Evolutionary conservation across 768 basidiomycete genomes (phyloP), one percentile per base, ranked within the genome.

Genomic region (Termitomyces bulborhizus): DNA sequence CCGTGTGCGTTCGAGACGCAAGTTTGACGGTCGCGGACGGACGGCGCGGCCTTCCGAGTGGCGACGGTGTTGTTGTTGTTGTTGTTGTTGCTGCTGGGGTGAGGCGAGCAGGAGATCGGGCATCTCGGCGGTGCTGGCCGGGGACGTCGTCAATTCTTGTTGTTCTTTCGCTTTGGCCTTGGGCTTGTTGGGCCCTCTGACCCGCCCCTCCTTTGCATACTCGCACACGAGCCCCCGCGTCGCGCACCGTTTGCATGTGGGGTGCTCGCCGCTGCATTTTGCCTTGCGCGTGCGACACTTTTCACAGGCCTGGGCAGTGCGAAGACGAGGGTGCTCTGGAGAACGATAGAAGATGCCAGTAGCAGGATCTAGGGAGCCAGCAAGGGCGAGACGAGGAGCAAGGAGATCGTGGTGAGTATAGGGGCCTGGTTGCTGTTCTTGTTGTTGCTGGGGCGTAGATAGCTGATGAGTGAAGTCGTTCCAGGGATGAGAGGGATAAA

Each of bases 261-360:
- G 86, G 51, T 83, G 83, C 36, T 86, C 84, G 40, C 88, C 86
- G 58, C 80, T 84, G 67, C 87, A 90, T 85, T 90, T 90, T 31
- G 85, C 86, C 66, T 89, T 90, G 48, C 86, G 71, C 0, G 74
- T 75, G 13, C 88, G 78, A 65, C 88, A 89, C 64, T 85, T 85
- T 62, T 88, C 83, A 68, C 87, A 90, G 3, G 86, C 86, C 62
- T 88, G 86, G 0, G 83, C 81, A 0, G 88, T 89, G 48, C 87
- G 78, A 31, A 86, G 68, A 0, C 86, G 77, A 1, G 84, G 79
- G 54, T 84, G 82, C 59, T 86, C 84, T 0, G 82, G 77, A 0
- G 81, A 78, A 15, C 76, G 78, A 66, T 85, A 84, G 62, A 85
- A 86, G 42, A 85, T 78, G n/a, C 83, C 83, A 0, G 85, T 86